These are phyloP conservation scores for Borovskyia barvae DNA, from an alignment of 208 protist species.

Conservation along the genomic window DNA sequence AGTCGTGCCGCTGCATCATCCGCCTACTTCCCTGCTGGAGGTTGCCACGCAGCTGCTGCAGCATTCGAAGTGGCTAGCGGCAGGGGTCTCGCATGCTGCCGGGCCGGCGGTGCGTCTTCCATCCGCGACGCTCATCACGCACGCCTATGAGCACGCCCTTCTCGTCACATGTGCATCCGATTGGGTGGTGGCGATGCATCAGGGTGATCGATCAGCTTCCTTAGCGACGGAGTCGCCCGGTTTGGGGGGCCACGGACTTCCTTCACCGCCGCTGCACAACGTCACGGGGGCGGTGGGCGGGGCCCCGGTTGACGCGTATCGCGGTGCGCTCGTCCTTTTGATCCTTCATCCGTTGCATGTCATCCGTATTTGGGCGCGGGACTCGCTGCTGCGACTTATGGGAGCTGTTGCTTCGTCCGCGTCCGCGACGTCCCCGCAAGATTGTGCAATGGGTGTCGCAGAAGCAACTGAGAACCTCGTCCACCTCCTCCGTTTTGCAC, in stretches of 20 bases:
- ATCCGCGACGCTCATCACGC: constrained; percentile 6
- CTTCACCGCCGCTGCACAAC: neutral
- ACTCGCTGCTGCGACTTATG: constrained; percentile 7
- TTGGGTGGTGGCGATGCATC: neutral
- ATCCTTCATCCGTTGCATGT: constrained; percentile 38
- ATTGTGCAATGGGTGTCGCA: neutral
- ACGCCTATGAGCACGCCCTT: constrained; percentile 16
- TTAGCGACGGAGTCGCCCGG: too few species aligned
- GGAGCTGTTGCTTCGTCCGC: neutral
- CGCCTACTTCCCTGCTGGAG: neutral
- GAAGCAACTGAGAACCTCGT: too few species aligned
- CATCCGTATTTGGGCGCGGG: constrained; percentile 37
- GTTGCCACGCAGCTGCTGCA: constrained; percentile 16
- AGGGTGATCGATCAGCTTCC: too few species aligned
- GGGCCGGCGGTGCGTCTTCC: constrained; percentile 9
- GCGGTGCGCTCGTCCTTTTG: constrained; percentile 34
- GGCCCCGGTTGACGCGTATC: constrained; percentile 14
- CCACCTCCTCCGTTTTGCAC: constrained; percentile 23
- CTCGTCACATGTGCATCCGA: neutral
- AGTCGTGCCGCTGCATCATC: too few species aligned
- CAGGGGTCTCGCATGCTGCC: constrained; percentile 28
- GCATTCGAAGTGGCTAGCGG: constrained; percentile 28
- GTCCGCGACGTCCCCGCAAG: neutral
- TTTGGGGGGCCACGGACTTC: neutral
- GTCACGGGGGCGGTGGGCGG: neutral